Evolutionary conservation across 140 eudicot species (phyloP).

Genomic region (Oenanthe javanica): DNA sequence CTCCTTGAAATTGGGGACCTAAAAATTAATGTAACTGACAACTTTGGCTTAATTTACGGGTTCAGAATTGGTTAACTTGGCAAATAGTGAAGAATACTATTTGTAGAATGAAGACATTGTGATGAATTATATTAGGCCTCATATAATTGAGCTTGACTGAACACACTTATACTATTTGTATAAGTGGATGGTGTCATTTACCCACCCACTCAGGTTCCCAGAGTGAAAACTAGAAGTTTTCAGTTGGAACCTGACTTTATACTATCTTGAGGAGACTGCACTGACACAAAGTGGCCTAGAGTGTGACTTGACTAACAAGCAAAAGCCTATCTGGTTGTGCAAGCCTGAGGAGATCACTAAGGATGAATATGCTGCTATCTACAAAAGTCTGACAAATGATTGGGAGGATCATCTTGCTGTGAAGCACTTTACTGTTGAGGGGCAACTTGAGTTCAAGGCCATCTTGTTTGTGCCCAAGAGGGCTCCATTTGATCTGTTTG

Average conservation of each 20-base stretch:
- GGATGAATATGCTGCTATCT: constrained; percentile 37
- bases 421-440: constrained; percentile 38
- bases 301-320: constrained; percentile 32
- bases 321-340: constrained; percentile 38
- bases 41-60: too few species aligned
- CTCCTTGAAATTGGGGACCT: too few species aligned
- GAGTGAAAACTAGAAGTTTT: too few species aligned
- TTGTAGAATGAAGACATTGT: neutral
- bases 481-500: constrained; percentile 39
- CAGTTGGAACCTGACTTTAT: too few species aligned
- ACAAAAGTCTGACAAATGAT: constrained; percentile 37
- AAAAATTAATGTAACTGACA: too few species aligned
- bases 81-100: too few species aligned
- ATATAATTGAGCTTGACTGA: too few species aligned
- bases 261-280: too few species aligned
- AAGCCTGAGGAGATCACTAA: constrained; percentile 39
- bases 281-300: constrained; percentile 3
- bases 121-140: neutral
- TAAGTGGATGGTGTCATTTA: too few species aligned
- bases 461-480: constrained; percentile 34
- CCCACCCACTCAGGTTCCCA: too few species aligned
- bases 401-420: constrained; percentile 40
- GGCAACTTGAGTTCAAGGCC: constrained; percentile 36
- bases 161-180: too few species aligned
- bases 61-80: too few species aligned